Evolutionary conservation across 2,329 filamentous ascomycete species (phyloP), one percentile per base, ranked within the genome.

Genomic region (Clonostachys rhizophaga): DNA sequence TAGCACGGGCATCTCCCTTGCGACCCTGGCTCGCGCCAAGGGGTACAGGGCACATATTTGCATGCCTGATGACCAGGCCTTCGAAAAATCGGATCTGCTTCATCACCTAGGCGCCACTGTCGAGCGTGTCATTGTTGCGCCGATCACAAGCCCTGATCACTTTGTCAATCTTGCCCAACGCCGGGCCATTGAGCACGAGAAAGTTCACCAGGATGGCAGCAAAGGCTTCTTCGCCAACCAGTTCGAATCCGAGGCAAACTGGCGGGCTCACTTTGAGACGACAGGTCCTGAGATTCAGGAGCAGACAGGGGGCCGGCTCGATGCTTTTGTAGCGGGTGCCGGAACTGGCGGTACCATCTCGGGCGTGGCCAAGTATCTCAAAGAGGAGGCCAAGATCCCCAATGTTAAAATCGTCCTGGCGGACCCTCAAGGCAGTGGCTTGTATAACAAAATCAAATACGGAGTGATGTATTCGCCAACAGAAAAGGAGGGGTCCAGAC

Each of bases 1-100:
- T 50, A 95, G 89, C 62, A 99, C 94, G 0, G 94, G 94, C 18
- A 97, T 99, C 57, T 96, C 91, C 14, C 77, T 99, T 10, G 94
- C 94, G 4, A 89, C 89, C 1, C 81, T 99, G 44, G 91, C 90
- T 44, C 81, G 91, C 55, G 91, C 94, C 18, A 81, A 84, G 65
- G 94, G 94, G 34, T 97, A 97, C 71, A 81, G 86, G 54, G 91
- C 91, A 34, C 89, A 97, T 67, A 97, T 99, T 55, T 96, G 90
- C 74, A 97, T 99, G 91, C 92, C 94, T 43, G 84, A 89, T 62
- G 94, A 99, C 70, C 87, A 95, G 72, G 83, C 86, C 48, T 72
- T 76, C 48, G 94, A 99, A 66, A 99, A 99, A 68, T 89, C 87
- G 6, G 86, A 92, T 58, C 79, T 99, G 39, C 82, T 99, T 41